These are phyloP conservation scores for Penicillium turbatum DNA, from an alignment of 495 filamentous ascomycete genomes.

Conservation along the genomic window DNA sequence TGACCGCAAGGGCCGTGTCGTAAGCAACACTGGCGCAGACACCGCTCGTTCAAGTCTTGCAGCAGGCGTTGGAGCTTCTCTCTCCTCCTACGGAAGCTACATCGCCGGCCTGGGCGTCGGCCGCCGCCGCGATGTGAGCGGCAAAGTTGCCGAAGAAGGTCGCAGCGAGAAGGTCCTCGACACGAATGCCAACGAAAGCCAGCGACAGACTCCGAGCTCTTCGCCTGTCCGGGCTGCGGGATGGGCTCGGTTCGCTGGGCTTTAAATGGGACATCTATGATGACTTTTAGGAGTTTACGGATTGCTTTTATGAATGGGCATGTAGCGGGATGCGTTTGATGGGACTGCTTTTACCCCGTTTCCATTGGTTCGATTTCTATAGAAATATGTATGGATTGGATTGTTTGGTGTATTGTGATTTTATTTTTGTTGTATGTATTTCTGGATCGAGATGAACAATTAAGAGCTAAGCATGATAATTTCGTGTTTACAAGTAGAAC, in stretches of 20 bases:
- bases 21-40: slow-evolving; percentile 51
- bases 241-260: slow-evolving; percentile 46
- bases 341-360: slow-evolving; percentile 2
- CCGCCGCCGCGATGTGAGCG: slow-evolving; percentile 68
- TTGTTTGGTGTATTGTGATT: not conserved
- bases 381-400: slow-evolving; percentile 4
- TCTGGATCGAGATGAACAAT: slow-evolving; percentile 1
- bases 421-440: slow-evolving; percentile 4
- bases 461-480: not conserved
- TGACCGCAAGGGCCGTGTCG: slow-evolving; percentile 46
- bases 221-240: slow-evolving; percentile 36
- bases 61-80: slow-evolving; percentile 21
- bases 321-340: slow-evolving; percentile 20
- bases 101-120: slow-evolving; percentile 47
- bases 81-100: slow-evolving; percentile 55
- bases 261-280: slow-evolving; percentile 25
- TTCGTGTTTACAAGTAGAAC: no score
- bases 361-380: not conserved
- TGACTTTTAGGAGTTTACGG: slow-evolving; percentile 16
- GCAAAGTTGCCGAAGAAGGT: slow-evolving; percentile 83
- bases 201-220: slow-evolving; percentile 9
- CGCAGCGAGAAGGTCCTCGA: slow-evolving; percentile 41
- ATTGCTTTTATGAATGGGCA: slow-evolving; percentile 19
- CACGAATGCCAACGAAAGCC: slow-evolving; percentile 6
- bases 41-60: slow-evolving; percentile 12